These are phyloP conservation scores for Crepidotus variabilis DNA, from an alignment of 768 basidiomycete species.

Conservation along the genomic window DNA sequence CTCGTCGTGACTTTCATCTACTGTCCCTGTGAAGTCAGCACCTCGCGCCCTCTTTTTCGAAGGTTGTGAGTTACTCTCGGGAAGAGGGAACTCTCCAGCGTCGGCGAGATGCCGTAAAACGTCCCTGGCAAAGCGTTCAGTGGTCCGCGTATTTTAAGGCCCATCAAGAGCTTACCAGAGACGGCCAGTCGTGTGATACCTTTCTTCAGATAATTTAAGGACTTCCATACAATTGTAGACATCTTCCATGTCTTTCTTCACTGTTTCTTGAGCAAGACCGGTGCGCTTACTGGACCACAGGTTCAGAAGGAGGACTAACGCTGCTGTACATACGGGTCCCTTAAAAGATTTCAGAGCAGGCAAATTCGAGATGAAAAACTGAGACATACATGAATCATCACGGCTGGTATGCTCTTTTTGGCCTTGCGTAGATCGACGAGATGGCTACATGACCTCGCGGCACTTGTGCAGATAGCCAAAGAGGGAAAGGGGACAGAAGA, in stretches of 20 bases:
- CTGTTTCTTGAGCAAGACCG: slow-evolving; percentile 40
- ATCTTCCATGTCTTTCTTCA: slow-evolving; percentile 56
- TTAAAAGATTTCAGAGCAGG: slow-evolving; percentile 7
- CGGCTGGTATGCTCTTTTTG: slow-evolving; percentile 25
- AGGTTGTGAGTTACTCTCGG: not conserved
- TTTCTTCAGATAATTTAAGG: slow-evolving; percentile 35
- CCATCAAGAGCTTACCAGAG: slow-evolving; percentile 32
- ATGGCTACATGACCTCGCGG: slow-evolving; percentile 80
- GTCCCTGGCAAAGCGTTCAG: not conserved
- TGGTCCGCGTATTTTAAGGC: not conserved
- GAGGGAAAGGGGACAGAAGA: slow-evolving; percentile 56
- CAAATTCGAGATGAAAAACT: not conserved
- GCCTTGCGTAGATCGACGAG: slow-evolving; percentile 58
- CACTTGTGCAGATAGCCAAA: slow-evolving; percentile 72
- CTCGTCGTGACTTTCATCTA: not conserved
- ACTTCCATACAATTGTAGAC: slow-evolving; percentile 62
- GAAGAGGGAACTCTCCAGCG: not conserved
- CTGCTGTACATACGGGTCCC: slow-evolving; percentile 42
- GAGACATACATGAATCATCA: slow-evolving; percentile 24
- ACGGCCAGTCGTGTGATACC: slow-evolving; percentile 43
- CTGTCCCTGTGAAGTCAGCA: not conserved
- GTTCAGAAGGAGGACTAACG: slow-evolving; percentile 59
- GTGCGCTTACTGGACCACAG: slow-evolving; percentile 62
- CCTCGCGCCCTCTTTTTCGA: not conserved
- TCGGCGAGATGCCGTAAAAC: not conserved